Evolutionary conservation across 192 early-diverging fungal genomes (phyloP).

Genomic region (Neocallimastix lanati): DNA sequence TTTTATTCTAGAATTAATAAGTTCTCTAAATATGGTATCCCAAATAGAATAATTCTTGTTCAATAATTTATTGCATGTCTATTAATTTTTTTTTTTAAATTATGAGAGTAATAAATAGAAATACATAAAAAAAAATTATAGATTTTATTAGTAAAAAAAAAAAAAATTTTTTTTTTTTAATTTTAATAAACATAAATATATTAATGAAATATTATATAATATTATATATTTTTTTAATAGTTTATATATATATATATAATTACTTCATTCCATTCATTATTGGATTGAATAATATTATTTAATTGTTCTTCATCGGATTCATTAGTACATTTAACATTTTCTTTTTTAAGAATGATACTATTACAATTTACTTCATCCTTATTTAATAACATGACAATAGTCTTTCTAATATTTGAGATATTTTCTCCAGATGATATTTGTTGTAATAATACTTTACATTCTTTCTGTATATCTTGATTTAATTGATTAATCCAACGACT

Average conservation of each 20-base stretch:
- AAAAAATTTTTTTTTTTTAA: too few species aligned
- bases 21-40: neutral
- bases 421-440: neutral
- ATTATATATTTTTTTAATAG: too few species aligned
- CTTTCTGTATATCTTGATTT: neutral
- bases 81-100: too few species aligned
- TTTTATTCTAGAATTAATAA: neutral
- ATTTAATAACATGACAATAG: neutral
- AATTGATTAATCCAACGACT: neutral
- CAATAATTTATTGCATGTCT: neutral
- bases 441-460: neutral
- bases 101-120: too few species aligned
- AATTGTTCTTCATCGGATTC: neutral
- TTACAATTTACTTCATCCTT: neutral
- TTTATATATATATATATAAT: too few species aligned
- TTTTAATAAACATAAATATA: too few species aligned
- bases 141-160: too few species aligned
- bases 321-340: neutral
- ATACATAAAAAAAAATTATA: too few species aligned
- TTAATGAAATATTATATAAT: too few species aligned
- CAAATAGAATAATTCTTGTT: neutral
- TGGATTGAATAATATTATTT: neutral
- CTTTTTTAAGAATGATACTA: neutral
- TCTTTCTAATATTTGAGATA: neutral
- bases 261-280: neutral